Evolutionary conservation across 495 filamentous ascomycete genomes (phyloP), one percentile per base, ranked within the genome.

Genomic region (Achaetomiella virescens): DNA sequence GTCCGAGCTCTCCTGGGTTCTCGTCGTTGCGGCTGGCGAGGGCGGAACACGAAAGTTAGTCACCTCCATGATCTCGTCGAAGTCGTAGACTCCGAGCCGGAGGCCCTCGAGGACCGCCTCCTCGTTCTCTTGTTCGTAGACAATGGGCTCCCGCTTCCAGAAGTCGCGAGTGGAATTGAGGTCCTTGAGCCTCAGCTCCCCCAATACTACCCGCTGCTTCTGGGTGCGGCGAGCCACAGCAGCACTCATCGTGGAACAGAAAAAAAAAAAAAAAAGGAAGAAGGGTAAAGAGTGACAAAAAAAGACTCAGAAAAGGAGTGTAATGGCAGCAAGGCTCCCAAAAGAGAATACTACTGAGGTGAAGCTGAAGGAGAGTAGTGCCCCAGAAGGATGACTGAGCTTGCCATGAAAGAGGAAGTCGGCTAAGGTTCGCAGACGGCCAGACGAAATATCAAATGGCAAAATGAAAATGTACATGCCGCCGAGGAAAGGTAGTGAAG

Each of bases 71-170:
- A 67, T 57, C 20, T 71, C 62, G 15, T 57, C 20, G 11, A 48
- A 20, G 17, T 63, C 51, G 46, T 69, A 65, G 15, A 58, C 53
- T 14, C 61, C 64, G 10, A 52, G 29, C 3, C 40, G 25, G 1
- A 69, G 37, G 14, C 66, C 66, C 0, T 51, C 44, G 0, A 61
- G 2, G 1, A 65, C 46, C 0, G 61, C 58, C 6, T 21, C 36
- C 31, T 58, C 33, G 52, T 67, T 70, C 33, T 70, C 66, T 44
- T 63, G 35, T 2, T 64, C 61, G 14, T 54, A 62, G 10, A 55
- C 58, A 11, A 67, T 67, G 31, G 66, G 64, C 0, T 41, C 49
- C 12, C 62, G 60, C 50, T 55, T 60, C 51, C 18, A 43, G 0
- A 44, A 10, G n/a, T 46, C 24, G n/a, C 55, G 59, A 2, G 47